Evolutionary conservation across 768 basidiomycete species (phyloP).

Genomic region (Boletus barrowsii): DNA sequence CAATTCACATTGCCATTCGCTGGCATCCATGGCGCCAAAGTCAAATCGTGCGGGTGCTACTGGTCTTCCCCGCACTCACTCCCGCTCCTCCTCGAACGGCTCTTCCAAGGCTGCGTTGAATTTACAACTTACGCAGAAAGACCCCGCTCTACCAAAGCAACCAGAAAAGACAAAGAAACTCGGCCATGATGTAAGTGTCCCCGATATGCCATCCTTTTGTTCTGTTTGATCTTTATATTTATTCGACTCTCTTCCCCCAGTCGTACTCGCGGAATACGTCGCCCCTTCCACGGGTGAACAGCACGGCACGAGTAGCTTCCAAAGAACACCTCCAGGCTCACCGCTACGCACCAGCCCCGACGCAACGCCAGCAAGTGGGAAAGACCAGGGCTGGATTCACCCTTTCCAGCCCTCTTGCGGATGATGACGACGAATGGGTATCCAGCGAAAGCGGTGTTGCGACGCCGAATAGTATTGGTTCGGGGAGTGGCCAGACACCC

Average conservation of each 20-base stretch:
- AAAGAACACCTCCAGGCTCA: slow-evolving; percentile 35
- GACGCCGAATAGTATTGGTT: slow-evolving; percentile 54
- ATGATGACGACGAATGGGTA: slow-evolving; percentile 69
- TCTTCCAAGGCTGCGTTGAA: slow-evolving; percentile 56
- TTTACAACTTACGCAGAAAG: slow-evolving; percentile 70
- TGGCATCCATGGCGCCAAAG: slow-evolving; percentile 47
- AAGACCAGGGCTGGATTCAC: slow-evolving; percentile 55
- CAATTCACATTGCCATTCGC: slow-evolving; percentile 18
- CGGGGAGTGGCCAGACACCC: slow-evolving; percentile 39
- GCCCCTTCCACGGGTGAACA: slow-evolving; percentile 26
- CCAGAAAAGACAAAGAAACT: slow-evolving; percentile 55
- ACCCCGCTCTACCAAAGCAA: slow-evolving; percentile 40
- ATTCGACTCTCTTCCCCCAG: neutral
- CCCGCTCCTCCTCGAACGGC: slow-evolving; percentile 55
- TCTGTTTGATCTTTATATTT: slow-evolving; percentile 9
- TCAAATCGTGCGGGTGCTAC: slow-evolving; percentile 44
- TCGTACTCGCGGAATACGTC: slow-evolving; percentile 25
- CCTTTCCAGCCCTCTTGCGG: slow-evolving; percentile 48
- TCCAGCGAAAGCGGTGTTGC: slow-evolving; percentile 75
- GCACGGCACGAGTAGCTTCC: slow-evolving; percentile 27
- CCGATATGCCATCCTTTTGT: slow-evolving; percentile 9
- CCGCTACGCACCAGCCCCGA: slow-evolving; percentile 25
- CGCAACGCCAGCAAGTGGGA: slow-evolving; percentile 31
- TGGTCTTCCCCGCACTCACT: slow-evolving; percentile 55
- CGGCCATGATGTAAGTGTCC: slow-evolving; percentile 40